A percentile compares a stretch with the other conserved stretches of the same genome.
phyloP scores from a whole-genome alignment of 768 basidiomycete genomes.

The Gloeostereum incarnatum region DNA sequence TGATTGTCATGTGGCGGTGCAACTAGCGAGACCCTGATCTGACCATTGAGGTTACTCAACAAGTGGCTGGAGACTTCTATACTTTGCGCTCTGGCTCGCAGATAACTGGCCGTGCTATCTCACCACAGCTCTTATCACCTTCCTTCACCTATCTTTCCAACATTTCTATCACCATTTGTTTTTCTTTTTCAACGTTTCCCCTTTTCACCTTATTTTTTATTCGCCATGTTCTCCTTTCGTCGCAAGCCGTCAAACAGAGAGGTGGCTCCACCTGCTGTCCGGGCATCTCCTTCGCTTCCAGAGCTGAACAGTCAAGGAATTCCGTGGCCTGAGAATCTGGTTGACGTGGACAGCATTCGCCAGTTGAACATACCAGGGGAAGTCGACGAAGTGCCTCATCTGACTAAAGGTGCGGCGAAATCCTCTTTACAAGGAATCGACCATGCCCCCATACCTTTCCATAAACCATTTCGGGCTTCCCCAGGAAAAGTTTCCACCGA shows the following conservation, averaged over 20 bases:
- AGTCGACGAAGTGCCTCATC: conserved; percentile 18
- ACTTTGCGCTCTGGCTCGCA: no score
- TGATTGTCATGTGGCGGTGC: no score
- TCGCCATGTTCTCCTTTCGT: conserved; percentile 66
- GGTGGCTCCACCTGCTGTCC: conserved; percentile 39
- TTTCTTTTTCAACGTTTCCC: conserved; percentile 6
- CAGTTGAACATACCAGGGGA: no score
- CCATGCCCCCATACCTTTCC: conserved; percentile 59
- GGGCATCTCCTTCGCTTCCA: conserved; percentile 75
- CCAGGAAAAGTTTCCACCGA: conserved; percentile 35
- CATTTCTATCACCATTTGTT: neutral
- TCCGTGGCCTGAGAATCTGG: conserved; percentile 78
- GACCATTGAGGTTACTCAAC: no score
- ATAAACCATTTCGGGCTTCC: conserved; percentile 68
- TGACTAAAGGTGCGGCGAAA: conserved; percentile 62
- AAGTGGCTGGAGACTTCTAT: no score
- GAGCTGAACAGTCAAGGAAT: conserved; percentile 68
- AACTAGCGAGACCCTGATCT: no score
- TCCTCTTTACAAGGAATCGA: conserved; percentile 50
- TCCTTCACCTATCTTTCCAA: neutral
- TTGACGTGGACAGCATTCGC: conserved; percentile 61
- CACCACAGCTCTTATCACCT: neutral
- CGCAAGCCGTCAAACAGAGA: conserved; percentile 52
- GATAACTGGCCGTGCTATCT: neutral
- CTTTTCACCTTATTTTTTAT: conserved; percentile 16